Conservation (phyloP, 2,329 filamentous ascomycete genomes). For the Chrysoporthe deuterocubensis region DNA sequence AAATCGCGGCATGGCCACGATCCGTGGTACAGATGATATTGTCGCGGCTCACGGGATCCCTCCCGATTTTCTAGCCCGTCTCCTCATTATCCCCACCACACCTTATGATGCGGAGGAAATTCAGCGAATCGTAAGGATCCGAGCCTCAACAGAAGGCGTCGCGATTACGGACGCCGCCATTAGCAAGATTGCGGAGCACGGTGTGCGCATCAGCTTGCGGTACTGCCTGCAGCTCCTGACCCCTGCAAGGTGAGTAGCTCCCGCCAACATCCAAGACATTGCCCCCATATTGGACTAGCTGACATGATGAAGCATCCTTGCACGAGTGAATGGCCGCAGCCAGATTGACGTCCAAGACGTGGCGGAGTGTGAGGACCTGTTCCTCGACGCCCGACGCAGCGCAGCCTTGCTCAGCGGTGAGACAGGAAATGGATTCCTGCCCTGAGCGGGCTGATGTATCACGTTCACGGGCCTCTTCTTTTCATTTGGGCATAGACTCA, state of each 20-base stretch:
- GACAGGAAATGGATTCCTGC: conserved; percentile 67
- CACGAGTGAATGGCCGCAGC: conserved; percentile 77
- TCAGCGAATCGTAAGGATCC: conserved; percentile 85
- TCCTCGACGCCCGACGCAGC: conserved; percentile 81
- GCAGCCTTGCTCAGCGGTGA: conserved; percentile 69
- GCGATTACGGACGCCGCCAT: conserved; percentile 80
- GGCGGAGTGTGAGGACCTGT: conserved; percentile 80
- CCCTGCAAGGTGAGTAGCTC: conserved; percentile 67
- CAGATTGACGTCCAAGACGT: conserved; percentile 81
- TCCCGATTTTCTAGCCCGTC: conserved; percentile 86
- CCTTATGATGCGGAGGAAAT: conserved; percentile 89
- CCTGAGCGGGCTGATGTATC: conserved; percentile 55
- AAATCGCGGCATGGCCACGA: conserved; percentile 91
- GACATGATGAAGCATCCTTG: conserved; percentile 70
- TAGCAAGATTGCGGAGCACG: conserved; percentile 84
- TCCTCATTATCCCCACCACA: conserved; percentile 95
- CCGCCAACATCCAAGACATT: conserved; percentile 20
- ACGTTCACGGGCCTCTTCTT: conserved; percentile 25
- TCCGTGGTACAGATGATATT: conserved; percentile 83
- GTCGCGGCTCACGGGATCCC: conserved; percentile 92
- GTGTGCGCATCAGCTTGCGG: conserved; percentile 84
- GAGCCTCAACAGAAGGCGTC: conserved; percentile 80
- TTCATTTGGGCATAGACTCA: conserved; percentile 28
- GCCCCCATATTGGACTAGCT: conserved; percentile 39
- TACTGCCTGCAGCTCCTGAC: conserved; percentile 93